phyloP scores from a whole-genome alignment of 139 green algal genomes.

The Spirogloea muscicola region DNA sequence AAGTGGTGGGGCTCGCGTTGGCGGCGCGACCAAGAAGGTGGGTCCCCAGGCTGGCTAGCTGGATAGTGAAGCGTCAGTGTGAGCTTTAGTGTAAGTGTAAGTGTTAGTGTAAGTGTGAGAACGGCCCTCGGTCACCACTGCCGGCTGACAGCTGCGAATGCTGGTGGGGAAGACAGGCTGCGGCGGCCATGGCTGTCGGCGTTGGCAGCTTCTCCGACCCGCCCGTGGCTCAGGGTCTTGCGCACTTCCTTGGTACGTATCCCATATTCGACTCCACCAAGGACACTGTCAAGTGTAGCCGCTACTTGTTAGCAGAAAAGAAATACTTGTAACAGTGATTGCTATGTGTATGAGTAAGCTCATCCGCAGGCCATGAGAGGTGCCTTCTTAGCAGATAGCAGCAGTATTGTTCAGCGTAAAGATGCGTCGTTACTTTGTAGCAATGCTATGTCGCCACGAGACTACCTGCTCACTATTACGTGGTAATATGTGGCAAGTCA shows the following conservation, averaged over 20 bases:
- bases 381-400: neutral
- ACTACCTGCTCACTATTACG: neutral
- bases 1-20: neutral
- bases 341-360: neutral
- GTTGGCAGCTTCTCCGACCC: slow-evolving; percentile 87
- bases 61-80: neutral
- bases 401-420: neutral
- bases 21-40: slow-evolving; percentile 39
- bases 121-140: too few species aligned
- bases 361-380: neutral
- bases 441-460: neutral
- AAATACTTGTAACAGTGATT: too few species aligned
- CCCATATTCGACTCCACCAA: neutral
- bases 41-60: neutral
- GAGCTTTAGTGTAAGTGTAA: neutral
- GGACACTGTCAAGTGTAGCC: too few species aligned
- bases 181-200: slow-evolving; percentile 83
- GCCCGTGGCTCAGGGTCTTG: slow-evolving; percentile 52
- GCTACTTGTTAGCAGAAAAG: too few species aligned
- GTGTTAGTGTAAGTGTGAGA: too few species aligned
- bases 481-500: neutral
- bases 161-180: slow-evolving; percentile 54
- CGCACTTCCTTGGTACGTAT: slow-evolving; percentile 30
- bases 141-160: neutral
- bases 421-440: neutral